Conservation (phyloP, 495 filamentous ascomycete genomes). For the Tuber borchii region DNA sequence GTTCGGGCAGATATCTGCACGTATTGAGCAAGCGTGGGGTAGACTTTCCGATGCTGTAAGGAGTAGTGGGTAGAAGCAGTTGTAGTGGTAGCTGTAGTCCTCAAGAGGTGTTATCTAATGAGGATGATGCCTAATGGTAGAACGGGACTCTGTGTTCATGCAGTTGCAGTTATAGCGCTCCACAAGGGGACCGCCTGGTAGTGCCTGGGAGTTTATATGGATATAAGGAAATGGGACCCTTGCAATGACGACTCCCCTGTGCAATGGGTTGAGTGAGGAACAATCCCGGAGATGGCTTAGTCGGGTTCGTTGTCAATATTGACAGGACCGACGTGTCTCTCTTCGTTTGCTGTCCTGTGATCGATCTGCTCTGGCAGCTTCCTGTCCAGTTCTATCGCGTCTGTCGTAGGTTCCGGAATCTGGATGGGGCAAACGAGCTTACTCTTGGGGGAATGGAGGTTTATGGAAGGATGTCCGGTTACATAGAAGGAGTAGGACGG, state of each 20-base stretch:
- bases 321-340: slow-evolving; percentile 30
- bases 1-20: slow-evolving; percentile 40
- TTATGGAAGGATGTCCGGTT: slow-evolving; percentile 34
- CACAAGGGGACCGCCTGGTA: slow-evolving; percentile 27
- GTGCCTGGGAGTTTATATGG: slow-evolving; percentile 41
- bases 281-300: slow-evolving; percentile 25
- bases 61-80: slow-evolving; percentile 8
- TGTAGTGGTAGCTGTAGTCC: slow-evolving; percentile 5
- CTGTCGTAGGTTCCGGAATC: slow-evolving; percentile 32
- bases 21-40: slow-evolving; percentile 17
- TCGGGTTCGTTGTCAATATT: slow-evolving; percentile 29
- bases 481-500: slow-evolving; percentile 20
- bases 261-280: slow-evolving; percentile 22
- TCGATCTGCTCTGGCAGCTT: slow-evolving; percentile 32
- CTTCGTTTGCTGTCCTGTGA: slow-evolving; percentile 29
- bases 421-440: slow-evolving; percentile 24
- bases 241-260: slow-evolving; percentile 36
- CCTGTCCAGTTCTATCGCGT: slow-evolving; percentile 24
- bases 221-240: slow-evolving; percentile 28
- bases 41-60: slow-evolving; percentile 9
- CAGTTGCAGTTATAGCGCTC: slow-evolving; percentile 13
- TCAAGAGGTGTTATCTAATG: slow-evolving; percentile 19
- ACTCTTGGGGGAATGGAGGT: slow-evolving; percentile 29
- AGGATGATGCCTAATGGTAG: slow-evolving; percentile 13
- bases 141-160: slow-evolving; percentile 22